Evolutionary conservation across 441 rosid species (phyloP).

Genomic region (Arabidopsis lyrata): DNA sequence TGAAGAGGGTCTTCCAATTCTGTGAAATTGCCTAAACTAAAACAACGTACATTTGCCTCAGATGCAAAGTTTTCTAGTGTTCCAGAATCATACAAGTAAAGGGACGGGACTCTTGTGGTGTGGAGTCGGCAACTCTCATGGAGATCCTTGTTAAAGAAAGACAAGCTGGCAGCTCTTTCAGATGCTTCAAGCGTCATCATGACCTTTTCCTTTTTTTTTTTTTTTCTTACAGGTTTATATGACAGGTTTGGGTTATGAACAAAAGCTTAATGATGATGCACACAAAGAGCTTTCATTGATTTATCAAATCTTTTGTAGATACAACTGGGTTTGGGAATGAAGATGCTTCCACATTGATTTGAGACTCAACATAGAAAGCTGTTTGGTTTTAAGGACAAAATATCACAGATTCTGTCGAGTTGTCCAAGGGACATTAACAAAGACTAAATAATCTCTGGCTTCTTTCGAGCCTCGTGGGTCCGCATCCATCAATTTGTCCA

Average conservation of each 20-base stretch:
- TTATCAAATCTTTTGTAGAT: not conserved
- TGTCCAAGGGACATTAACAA: conserved; percentile 29
- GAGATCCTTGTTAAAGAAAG: not conserved
- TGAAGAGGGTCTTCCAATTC: conserved; percentile 1
- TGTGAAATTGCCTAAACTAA: not conserved
- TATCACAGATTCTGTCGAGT: conserved; percentile 8
- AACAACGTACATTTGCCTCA: not conserved
- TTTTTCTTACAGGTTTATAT: too few species aligned
- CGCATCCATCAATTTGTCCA: conserved; percentile 21
- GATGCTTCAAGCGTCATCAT: not conserved
- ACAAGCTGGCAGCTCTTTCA: conserved; percentile 5
- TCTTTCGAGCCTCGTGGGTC: conserved; percentile 26
- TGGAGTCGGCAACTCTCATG: not conserved
- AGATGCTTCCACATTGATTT: conserved; percentile 1
- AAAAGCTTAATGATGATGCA: too few species aligned
- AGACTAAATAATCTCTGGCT: conserved; percentile 26
- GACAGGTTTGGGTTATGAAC: too few species aligned
- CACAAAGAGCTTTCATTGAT: too few species aligned
- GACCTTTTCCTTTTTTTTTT: too few species aligned
- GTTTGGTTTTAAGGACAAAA: not conserved
- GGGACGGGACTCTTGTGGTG: not conserved
- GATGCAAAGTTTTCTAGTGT: not conserved
- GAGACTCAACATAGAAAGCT: not conserved
- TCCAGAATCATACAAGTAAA: not conserved
- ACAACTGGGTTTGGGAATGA: not conserved